Base-by-base conservation (phyloP, 805 yeast species). In the Ogataea wickerhamii region DNA sequence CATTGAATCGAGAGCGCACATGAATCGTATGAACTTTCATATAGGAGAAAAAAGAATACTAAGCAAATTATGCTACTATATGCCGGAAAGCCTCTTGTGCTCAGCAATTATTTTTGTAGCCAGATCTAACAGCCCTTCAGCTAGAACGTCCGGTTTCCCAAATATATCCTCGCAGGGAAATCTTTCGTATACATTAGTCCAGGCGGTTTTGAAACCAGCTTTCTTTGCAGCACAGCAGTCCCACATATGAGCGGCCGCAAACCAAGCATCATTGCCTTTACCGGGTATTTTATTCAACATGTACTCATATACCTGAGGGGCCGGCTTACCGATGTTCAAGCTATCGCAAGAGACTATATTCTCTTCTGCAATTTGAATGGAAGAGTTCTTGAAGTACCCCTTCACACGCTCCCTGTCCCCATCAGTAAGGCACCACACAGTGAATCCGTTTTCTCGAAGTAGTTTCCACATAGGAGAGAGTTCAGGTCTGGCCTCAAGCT, bases 161-260 rank as follows among this genome's bases (percentile, higher is more conserved):
- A 58, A 58, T 20, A 58, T 45, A 20, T 56, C 63, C 17, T 35
- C 32, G 38, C 61, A 56, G 30, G 60, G 60, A 23, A 48, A 56
- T 20, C 46, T 44, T 32, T 58, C 63, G 34, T 58, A 58, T 26
- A 58, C 61, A 29, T 41, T 45, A 18, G 58, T 47, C 63, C 63
- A 58, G 8, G 63, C 63, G 27, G 63, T 58, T 23, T 40, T 40
- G 38, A 58, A 58, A 3, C 61, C 60, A 23, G 56, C 57, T 31
- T 51, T 55, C 29, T 48, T 55, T 11, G 63, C 63, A n/a, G 63
- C 63, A 42, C 49, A 43, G 13, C 54, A 48, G 38, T 58, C 63
- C 63, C 63, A 58, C 58, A 57, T 54, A 29, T 58, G 63, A 14
- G 61, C 55, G 31, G 63, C 63, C 11, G 57, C 61, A 48, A 58